A percentile compares a stretch with the other conserved stretches of the same genome.
Conservation (phyloP, 306 rosid genomes). For the Bauhinia variegata region DNA sequence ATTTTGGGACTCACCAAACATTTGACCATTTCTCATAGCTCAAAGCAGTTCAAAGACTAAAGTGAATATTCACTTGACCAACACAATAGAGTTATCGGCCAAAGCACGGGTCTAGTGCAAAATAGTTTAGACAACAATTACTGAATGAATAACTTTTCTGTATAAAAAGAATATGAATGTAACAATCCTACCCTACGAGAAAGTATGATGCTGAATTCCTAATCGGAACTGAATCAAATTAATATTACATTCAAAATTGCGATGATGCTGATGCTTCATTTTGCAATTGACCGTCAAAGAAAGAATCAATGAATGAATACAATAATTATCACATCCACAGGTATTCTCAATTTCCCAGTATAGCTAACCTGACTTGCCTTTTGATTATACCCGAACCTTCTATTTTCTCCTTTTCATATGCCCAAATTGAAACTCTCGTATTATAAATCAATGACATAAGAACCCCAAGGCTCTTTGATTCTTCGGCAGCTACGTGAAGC, state of each 20-base stretch:
- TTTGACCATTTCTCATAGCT: too few species aligned
- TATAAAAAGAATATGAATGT: too few species aligned
- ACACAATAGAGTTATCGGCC: too few species aligned
- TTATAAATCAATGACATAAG: constrained; percentile 25
- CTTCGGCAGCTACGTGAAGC: constrained; percentile 43
- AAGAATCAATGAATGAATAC: constrained; percentile 59
- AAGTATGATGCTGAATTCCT: constrained; percentile 39
- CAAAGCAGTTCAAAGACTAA: too few species aligned
- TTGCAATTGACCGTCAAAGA: constrained; percentile 39
- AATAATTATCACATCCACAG: constrained; percentile 38
- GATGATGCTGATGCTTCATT: constrained; percentile 26
- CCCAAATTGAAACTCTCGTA: constrained; percentile 43
- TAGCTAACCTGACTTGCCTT: constrained; percentile 49
- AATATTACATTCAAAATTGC: constrained; percentile 43
- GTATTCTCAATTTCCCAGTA: constrained; percentile 44
- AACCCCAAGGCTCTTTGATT: constrained; percentile 38
- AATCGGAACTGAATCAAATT: constrained; percentile 28
- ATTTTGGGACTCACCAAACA: too few species aligned
- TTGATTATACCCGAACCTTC: constrained; percentile 43
- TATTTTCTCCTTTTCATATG: constrained; percentile 37
- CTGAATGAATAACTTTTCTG: neutral
- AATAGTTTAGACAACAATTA: too few species aligned
- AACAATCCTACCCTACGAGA: too few species aligned
- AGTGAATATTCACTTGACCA: too few species aligned
- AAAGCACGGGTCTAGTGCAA: too few species aligned